A percentile compares a stretch with the other conserved stretches of the same genome.
phyloP scores from a whole-genome alignment of 2,329 filamentous ascomycete genomes.

The Hypoxylon sp. region DNA sequence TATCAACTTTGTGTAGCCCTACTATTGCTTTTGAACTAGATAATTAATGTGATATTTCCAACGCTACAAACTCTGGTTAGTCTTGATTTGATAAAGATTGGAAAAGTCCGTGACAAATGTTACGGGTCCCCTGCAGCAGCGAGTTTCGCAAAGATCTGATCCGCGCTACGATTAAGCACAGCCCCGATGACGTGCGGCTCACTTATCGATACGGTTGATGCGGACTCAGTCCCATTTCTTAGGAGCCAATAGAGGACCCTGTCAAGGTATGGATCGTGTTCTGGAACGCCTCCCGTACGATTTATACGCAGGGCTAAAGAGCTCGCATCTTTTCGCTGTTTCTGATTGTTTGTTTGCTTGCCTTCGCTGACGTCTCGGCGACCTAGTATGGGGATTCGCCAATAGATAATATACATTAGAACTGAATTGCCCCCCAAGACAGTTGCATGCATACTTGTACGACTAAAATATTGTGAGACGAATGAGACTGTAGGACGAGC shows the following conservation, averaged over 20 bases:
- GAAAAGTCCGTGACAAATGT: constrained; percentile 2
- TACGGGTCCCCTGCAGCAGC: constrained; percentile 30
- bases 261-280: constrained; percentile 26
- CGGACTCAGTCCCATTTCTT: background rate
- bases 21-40: background rate
- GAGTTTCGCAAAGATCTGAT: constrained; percentile 34
- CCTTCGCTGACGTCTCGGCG: background rate
- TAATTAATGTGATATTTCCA: background rate
- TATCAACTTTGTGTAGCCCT: background rate
- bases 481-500: background rate
- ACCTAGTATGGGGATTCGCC: background rate
- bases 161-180: constrained; percentile 29
- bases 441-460: background rate
- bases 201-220: constrained; percentile 24
- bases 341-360: background rate
- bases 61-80: background rate
- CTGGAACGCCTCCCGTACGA: constrained; percentile 21
- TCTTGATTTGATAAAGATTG: background rate
- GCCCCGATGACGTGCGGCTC: constrained; percentile 35
- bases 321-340: constrained; percentile 11
- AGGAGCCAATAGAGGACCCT: constrained; percentile 17
- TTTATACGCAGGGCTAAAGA: background rate
- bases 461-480: background rate
- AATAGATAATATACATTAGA: constrained; percentile 45
- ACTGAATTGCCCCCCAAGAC: constrained; percentile 54